Evolutionary conservation across 139 green algal species (phyloP).

Genomic region (Chloropicon primus): DNA sequence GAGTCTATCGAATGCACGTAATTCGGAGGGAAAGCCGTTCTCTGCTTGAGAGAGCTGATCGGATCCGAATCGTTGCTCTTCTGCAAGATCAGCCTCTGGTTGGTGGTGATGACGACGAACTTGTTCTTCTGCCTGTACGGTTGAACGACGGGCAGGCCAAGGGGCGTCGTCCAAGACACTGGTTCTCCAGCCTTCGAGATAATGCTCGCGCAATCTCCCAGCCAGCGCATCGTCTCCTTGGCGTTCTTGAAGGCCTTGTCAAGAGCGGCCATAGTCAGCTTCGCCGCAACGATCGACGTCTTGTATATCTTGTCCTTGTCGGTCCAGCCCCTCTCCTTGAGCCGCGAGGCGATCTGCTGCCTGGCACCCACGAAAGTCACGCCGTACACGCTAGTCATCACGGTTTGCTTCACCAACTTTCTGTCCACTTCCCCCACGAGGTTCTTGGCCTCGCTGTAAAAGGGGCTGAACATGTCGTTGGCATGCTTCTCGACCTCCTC

Average conservation of each 20-base stretch:
- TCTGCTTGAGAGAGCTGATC: slow-evolving; percentile 34
- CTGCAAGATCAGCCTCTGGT: slow-evolving; percentile 30
- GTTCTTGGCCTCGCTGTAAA: not conserved
- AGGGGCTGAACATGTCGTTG: not conserved
- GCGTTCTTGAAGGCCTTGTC: slow-evolving; percentile 67
- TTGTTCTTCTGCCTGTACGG: slow-evolving; percentile 54
- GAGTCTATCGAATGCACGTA: slow-evolving; percentile 92
- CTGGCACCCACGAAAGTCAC: slow-evolving; percentile 84
- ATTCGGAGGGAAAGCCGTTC: slow-evolving; percentile 89
- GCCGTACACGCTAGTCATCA: slow-evolving; percentile 98
- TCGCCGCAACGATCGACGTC: not conserved
- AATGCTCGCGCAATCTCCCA: slow-evolving; percentile 51
- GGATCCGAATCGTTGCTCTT: slow-evolving; percentile 14
- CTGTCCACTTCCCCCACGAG: slow-evolving; percentile 54
- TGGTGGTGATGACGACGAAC: slow-evolving; percentile 30
- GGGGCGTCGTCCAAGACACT: slow-evolving; percentile 71
- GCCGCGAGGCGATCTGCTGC: slow-evolving; percentile 63
- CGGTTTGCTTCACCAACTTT: slow-evolving; percentile 99
- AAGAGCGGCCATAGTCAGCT: slow-evolving; percentile 57
- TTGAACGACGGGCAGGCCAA: slow-evolving; percentile 85
- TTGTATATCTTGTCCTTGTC: slow-evolving; percentile 21
- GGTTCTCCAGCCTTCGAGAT: slow-evolving; percentile 30
- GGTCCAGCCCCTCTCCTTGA: slow-evolving; percentile 60
- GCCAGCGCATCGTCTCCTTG: slow-evolving; percentile 80
- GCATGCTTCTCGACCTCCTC: not conserved